These are phyloP conservation scores for Salvia miltiorrhiza DNA, from an alignment of 257 asterid species.

Conservation along the genomic window DNA sequence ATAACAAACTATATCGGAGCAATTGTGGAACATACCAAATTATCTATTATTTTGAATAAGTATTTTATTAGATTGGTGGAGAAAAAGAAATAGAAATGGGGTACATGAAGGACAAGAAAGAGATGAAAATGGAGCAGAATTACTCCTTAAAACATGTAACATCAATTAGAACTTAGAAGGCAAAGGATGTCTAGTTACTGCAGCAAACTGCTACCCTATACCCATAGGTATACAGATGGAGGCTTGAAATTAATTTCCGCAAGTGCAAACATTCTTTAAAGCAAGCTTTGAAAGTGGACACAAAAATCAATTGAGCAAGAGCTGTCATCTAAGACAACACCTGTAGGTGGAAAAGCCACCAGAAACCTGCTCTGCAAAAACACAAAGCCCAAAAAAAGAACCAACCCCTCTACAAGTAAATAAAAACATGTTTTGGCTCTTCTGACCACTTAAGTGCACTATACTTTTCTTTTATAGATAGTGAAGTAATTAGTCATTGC, in stretches of 20 bases:
- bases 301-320: constrained; percentile 2
- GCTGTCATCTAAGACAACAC: background rate
- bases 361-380: constrained; percentile 3
- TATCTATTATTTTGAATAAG: background rate
- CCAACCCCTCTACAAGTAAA: background rate
- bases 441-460: background rate
- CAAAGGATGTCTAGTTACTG: constrained; percentile 1
- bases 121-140: background rate
- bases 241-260: background rate
- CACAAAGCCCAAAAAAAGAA: constrained; percentile 2
- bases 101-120: background rate
- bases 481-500: background rate
- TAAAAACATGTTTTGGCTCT: background rate
- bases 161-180: background rate
- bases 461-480: background rate
- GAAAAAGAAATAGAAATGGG: background rate
- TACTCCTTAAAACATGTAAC: background rate
- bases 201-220: background rate
- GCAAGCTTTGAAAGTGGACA: background rate
- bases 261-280: background rate
- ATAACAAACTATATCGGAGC: too few species aligned
- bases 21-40: too few species aligned
- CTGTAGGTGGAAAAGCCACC: background rate
- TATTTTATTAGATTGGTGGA: background rate
- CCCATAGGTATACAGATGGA: background rate